Evolutionary conservation across 2,329 filamentous ascomycete species (phyloP).

Genomic region (Claviceps purpurea): DNA sequence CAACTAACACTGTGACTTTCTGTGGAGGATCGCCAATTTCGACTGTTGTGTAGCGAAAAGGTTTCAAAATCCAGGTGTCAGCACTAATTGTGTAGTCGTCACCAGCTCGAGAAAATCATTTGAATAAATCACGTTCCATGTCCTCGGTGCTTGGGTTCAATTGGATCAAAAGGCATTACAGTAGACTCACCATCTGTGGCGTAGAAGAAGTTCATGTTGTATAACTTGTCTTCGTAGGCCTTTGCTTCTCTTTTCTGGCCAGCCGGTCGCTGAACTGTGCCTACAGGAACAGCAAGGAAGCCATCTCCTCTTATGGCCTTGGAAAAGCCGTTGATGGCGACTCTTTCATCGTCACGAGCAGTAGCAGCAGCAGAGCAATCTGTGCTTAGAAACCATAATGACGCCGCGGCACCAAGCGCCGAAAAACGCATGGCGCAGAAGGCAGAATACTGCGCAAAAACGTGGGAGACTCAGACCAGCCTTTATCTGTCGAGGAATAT

Average conservation of each 20-base stretch:
- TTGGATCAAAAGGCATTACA: too few relatives aligned
- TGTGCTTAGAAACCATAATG: slow-evolving; percentile 7
- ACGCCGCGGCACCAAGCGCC: slow-evolving; percentile 4
- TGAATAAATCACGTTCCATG: too few relatives aligned
- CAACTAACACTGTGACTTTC: slow-evolving; percentile 31
- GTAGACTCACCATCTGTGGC: slow-evolving; percentile 21
- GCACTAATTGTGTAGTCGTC: background rate
- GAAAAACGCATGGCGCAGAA: slow-evolving; percentile 7
- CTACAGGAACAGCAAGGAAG: slow-evolving; percentile 24
- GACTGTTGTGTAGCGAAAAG: slow-evolving; percentile 12
- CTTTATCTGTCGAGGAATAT: background rate
- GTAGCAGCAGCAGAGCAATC: slow-evolving; percentile 1
- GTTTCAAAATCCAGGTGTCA: too few relatives aligned
- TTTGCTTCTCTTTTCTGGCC: slow-evolving; percentile 8
- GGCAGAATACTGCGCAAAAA: background rate
- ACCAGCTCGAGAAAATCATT: background rate
- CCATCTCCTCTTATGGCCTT: slow-evolving; percentile 21
- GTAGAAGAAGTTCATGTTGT: slow-evolving; percentile 26
- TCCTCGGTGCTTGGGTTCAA: too few relatives aligned
- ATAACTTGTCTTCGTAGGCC: slow-evolving; percentile 17
- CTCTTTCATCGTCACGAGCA: background rate
- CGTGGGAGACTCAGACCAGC: background rate
- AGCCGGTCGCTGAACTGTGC: slow-evolving; percentile 15
- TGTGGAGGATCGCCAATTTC: slow-evolving; percentile 29
- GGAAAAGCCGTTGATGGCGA: slow-evolving; percentile 11